phyloP scores from a whole-genome alignment of 169 alveolate species.

The Babesia sp. region DNA sequence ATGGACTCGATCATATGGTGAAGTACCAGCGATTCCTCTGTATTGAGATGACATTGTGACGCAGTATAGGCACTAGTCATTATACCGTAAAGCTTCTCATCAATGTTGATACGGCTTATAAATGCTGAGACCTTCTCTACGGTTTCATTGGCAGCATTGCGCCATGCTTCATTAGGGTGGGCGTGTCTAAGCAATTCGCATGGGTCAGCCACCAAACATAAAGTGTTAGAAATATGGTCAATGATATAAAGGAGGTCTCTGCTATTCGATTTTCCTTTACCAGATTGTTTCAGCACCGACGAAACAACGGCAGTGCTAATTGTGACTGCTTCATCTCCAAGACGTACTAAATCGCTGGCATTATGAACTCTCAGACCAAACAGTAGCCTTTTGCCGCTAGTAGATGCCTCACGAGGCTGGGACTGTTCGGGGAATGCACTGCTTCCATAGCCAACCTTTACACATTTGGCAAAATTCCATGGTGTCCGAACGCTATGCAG shows the following conservation, averaged over 20 bases:
- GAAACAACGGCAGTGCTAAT: constrained; percentile 13
- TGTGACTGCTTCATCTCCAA: constrained; percentile 27
- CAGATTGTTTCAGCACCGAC: background rate
- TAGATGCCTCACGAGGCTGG: background rate
- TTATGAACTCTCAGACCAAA: constrained; percentile 6
- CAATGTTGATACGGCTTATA: constrained; percentile 69
- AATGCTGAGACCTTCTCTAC: constrained; percentile 67
- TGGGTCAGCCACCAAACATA: constrained; percentile 78
- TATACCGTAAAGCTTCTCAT: constrained; percentile 67
- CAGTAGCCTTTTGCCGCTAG: background rate
- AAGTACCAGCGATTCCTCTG: constrained; percentile 71
- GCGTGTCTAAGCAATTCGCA: constrained; percentile 70
- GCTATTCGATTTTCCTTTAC: background rate
- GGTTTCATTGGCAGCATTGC: constrained; percentile 68
- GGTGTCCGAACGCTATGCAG: background rate
- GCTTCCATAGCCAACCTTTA: background rate
- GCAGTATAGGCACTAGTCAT: constrained; percentile 37
- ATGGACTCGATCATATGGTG: constrained; percentile 75
- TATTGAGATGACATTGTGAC: constrained; percentile 23
- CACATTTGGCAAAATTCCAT: constrained; percentile 2
- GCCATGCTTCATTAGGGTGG: constrained; percentile 68
- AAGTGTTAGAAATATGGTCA: constrained; percentile 73
- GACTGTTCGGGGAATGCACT: background rate
- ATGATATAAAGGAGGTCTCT: constrained; percentile 61
- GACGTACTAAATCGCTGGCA: constrained; percentile 24